Conservation (phyloP, 306 rosid species). For the Rubus idaeus region DNA sequence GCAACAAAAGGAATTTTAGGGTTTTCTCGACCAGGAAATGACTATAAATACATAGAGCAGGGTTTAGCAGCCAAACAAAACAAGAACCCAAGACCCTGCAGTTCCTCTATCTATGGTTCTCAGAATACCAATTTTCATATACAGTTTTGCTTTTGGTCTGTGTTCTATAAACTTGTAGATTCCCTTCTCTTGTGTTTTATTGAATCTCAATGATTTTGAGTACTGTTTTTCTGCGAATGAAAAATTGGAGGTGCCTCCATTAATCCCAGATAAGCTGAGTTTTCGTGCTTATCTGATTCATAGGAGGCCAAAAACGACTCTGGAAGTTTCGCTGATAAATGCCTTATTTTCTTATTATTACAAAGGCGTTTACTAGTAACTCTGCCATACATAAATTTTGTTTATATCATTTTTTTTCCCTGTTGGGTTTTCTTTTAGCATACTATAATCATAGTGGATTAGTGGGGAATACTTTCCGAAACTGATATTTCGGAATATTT, state of each 20-base stretch:
- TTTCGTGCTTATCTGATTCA: conserved; percentile 73
- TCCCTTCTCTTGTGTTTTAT: background rate
- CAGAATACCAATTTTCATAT: background rate
- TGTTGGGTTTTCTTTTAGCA: too few species aligned
- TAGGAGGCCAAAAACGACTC: conserved; percentile 55
- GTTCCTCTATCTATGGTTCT: background rate
- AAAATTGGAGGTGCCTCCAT: conserved; percentile 49
- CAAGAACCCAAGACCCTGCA: background rate
- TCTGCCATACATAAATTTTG: conserved; percentile 33
- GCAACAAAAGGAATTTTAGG: background rate
- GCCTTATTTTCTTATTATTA: conserved; percentile 28
- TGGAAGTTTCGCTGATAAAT: conserved; percentile 84
- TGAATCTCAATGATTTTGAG: background rate
- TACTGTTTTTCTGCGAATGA: background rate
- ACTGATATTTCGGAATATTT: too few species aligned
- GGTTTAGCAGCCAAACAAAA: background rate
- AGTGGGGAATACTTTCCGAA: too few species aligned
- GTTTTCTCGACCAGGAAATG: background rate
- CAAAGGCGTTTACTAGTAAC: conserved; percentile 72
- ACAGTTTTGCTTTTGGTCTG: background rate
- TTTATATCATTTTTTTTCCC: background rate
- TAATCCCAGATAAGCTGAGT: conserved; percentile 71
- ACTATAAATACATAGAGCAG: conserved; percentile 3
- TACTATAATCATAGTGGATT: background rate
- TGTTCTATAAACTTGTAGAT: background rate